Evolutionary conservation across 768 basidiomycete genomes (phyloP).

Genomic region (Termitomyces sp.): DNA sequence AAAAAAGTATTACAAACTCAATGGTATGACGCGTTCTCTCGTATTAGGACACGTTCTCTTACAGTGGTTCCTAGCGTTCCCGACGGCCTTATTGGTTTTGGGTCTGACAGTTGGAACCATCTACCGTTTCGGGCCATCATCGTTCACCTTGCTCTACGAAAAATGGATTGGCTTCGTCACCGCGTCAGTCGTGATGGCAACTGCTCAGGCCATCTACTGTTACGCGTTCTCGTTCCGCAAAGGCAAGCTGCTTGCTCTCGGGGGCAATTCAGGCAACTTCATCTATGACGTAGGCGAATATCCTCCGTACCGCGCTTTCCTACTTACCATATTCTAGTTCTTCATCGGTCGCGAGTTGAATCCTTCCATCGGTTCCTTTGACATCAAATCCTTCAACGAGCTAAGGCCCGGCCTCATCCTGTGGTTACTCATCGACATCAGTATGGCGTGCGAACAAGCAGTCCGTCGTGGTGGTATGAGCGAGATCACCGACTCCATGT

Average conservation of each 20-base stretch:
- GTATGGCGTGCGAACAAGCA: constrained; percentile 90
- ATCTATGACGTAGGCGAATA: constrained; percentile 82
- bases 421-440: constrained; percentile 88
- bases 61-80: constrained; percentile 62
- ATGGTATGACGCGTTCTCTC: constrained; percentile 54
- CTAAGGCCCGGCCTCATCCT: constrained; percentile 88
- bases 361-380: constrained; percentile 74
- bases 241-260: constrained; percentile 78
- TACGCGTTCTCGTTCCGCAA: constrained; percentile 68
- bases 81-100: constrained; percentile 80
- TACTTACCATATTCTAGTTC: constrained; percentile 49
- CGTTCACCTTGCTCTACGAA: constrained; percentile 89
- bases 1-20: constrained; percentile 87
- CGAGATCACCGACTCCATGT: constrained; percentile 85
- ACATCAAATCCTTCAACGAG: constrained; percentile 74
- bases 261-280: constrained; percentile 85
- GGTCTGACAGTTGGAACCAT: constrained; percentile 71
- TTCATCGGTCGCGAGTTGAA: constrained; percentile 95
- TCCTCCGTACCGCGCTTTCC: constrained; percentile 3
- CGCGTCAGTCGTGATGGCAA: constrained; percentile 75
- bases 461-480: constrained; percentile 67
- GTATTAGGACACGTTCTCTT: background rate
- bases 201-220: constrained; percentile 68
- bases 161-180: constrained; percentile 90
- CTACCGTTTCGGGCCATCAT: constrained; percentile 67